Evolutionary conservation across 2,329 filamentous ascomycete genomes (phyloP), one percentile per base, ranked within the genome.

Genomic region (Neonectria punicea): DNA sequence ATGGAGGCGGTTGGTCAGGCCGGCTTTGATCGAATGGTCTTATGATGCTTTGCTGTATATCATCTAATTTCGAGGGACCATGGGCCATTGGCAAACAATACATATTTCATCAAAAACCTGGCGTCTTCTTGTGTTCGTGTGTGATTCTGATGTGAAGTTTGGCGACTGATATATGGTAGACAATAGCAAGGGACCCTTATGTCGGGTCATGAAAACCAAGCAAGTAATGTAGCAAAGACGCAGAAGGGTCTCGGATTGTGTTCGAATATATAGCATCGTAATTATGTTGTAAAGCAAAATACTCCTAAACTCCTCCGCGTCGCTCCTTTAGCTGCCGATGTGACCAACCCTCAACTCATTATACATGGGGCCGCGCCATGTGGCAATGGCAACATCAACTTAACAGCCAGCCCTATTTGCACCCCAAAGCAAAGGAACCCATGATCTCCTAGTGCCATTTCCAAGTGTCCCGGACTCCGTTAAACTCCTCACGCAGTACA

Each of bases 61-160:
- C 73, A 74, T 75, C 73, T 75, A 72, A 69, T 69, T 74, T 71
- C 66, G 59, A 74, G 60, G 62, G 66, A 68, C 61, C 62, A 74
- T 58, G 68, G 55, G 66, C 65, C 65, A 67, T 61, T 74, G 67
- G 62, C 64, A 58, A 67, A 70, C 63, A 66, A 71, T 71, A 74
- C 62, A 69, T 68, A 69, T 55, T 67, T 72, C 63, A 67, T 68
- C 53, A 74, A 70, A 63, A 63, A 16, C 16, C n/a, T n/a, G 41
- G 13, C 25, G 16, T n/a, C 6, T 34, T 13, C 22, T 34, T 13
- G 7, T 46, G 46, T 20, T 5, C 30, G 16, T 49, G 28, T 49
- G 32, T 55, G 34, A 43, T 34, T n/a, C 32, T 34, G 36, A 4
- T 20, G n/a, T 5, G n/a, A 5, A 7, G 39, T n/a, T 18, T 1